Evolutionary conservation across 1,284 basidiomycete species (phyloP), one percentile per base, ranked within the genome.

Genomic region (Meripilus lineatus): DNA sequence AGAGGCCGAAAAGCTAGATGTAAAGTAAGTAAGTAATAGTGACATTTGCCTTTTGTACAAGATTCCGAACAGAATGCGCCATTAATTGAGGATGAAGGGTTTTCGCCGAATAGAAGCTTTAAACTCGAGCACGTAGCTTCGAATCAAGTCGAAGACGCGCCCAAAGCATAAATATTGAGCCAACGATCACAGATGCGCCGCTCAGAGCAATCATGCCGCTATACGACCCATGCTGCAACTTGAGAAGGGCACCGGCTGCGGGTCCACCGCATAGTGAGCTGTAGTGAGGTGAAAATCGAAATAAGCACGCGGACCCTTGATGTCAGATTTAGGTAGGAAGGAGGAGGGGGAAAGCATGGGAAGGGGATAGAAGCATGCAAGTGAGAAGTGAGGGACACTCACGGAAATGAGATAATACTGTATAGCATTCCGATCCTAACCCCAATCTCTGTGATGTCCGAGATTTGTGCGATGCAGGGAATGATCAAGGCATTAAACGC

Each of bases 321-420:
- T n/a, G n/a, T n/a, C n/a, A 20, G 11, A n/a, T 17, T 18, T 14
- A 24, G 24, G 37, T 2, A 35, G 38, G 38, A 21, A 32, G 4
- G 11, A 13, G 5, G 11, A 3, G 11, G n/a, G 3, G 7, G 5
- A 47, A 14, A 30, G 8, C 14, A 36, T n/a, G 13, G 11, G 18
- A 22, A 14, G 13, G 23, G 13, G 30, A 22, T 7, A 11, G 40
- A 23, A 20, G 10, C 8, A n/a, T 30, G 10, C 28, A 10, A n/a
- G n/a, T n/a, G n/a, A 15, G 20, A 42, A 6, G 26, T 25, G 7
- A 18, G 37, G 32, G 18, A 34, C 8, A 79, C 81, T 70, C 58
- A 84, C 81, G 81, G 79, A 36, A 84, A 67, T 0, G 82, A 79
- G 21, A 82, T 73, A 15, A 81, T 59, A 21, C 67, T 77, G 52